These are phyloP conservation scores for Tolypocladium ophioglossoides DNA, from an alignment of 2,329 filamentous ascomycete genomes.

Conservation along the genomic window DNA sequence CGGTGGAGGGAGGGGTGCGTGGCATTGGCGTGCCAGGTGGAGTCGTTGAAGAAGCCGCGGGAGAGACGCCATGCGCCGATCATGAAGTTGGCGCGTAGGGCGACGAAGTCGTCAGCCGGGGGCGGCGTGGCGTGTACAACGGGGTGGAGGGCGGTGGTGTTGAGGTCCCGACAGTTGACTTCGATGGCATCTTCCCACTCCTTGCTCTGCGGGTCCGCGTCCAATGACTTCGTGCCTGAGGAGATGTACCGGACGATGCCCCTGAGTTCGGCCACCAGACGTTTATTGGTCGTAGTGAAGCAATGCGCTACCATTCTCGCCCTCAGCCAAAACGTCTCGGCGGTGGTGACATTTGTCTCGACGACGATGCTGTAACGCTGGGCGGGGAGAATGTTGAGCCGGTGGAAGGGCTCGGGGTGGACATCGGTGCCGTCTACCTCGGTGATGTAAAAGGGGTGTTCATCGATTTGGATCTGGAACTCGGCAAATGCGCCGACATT, in stretches of 20 bases:
- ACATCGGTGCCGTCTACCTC: conserved; percentile 63
- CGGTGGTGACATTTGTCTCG: conserved; percentile 43
- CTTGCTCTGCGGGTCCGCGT: conserved; percentile 23
- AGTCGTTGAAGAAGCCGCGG: conserved; percentile 44
- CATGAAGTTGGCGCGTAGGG: conserved; percentile 42
- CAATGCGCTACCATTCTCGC: conserved; percentile 35
- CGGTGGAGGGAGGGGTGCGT: conserved; percentile 25
- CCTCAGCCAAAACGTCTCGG: conserved; percentile 51
- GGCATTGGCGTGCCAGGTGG: conserved; percentile 32
- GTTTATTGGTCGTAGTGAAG: conserved; percentile 20
- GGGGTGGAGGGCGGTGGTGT: conserved; percentile 34
- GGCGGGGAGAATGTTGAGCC: conserved; percentile 56
- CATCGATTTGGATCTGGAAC: conserved; percentile 62
- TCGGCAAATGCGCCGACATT: conserved; percentile 63
- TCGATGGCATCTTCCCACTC: conserved; percentile 39
- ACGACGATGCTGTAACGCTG: conserved; percentile 62
- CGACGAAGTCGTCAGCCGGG: conserved; percentile 27
- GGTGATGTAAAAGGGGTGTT: conserved; percentile 52
- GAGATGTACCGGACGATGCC: conserved; percentile 20
- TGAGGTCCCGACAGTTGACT: conserved; percentile 41
- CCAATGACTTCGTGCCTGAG: rapidly evolving
- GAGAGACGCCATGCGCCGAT: conserved; percentile 42
- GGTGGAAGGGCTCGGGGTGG: conserved; percentile 44
- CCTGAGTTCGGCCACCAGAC: conserved; percentile 18
- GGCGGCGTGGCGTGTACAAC: conserved; percentile 23